Conservation (phyloP, 169 alveolate genomes). For the Plasmodium cynomolgi region DNA sequence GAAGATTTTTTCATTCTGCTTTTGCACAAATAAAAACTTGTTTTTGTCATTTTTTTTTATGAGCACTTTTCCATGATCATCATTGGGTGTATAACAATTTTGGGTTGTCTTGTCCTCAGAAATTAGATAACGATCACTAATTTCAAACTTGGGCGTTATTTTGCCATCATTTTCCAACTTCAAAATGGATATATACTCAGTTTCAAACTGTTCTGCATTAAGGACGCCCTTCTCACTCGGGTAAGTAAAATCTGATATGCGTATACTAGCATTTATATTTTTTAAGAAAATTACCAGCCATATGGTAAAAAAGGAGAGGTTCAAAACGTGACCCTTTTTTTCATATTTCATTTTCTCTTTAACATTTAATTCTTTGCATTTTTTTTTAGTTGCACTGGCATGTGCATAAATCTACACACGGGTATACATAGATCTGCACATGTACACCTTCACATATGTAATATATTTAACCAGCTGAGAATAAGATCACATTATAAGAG, state of each 20-base stretch:
- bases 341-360: conserved; percentile 25
- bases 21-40: conserved; percentile 29
- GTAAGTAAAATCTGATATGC: conserved; percentile 35
- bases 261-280: conserved; percentile 33
- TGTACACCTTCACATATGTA: neutral
- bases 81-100: conserved; percentile 13
- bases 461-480: neutral
- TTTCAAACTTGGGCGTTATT: conserved; percentile 1
- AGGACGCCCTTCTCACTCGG: neutral
- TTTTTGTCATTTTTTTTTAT: neutral
- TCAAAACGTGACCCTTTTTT: neutral
- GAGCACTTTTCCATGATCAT: neutral
- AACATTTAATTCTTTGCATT: conserved; percentile 8
- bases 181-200: conserved; percentile 34
- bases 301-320: conserved; percentile 18
- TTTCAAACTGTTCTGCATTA: conserved; percentile 26
- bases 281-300: conserved; percentile 18
- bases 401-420: neutral
- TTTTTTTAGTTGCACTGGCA: conserved; percentile 18
- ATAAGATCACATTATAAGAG: conserved; percentile 4
- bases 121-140: conserved; percentile 32
- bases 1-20: neutral
- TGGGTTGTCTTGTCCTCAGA: conserved; percentile 12
- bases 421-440: conserved; percentile 2
- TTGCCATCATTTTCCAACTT: conserved; percentile 14